These are phyloP conservation scores for Lotus japonicus DNA, from an alignment of 306 rosid species.

Conservation along the genomic window DNA sequence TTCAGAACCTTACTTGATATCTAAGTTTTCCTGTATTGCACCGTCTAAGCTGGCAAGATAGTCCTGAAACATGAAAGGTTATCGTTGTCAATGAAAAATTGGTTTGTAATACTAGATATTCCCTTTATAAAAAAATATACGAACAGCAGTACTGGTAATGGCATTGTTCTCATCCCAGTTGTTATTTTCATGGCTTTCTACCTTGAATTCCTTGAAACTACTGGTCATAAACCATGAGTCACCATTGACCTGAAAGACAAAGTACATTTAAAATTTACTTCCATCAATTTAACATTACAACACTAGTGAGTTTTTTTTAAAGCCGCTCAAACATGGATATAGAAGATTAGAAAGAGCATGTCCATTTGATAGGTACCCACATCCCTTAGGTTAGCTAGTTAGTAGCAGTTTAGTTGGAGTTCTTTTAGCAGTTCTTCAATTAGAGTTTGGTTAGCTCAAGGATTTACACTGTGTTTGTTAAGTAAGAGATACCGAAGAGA, in stretches of 20 bases:
- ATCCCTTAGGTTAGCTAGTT: no score
- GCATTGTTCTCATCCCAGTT: constrained; percentile 80
- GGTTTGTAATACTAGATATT: not conserved
- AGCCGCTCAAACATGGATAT: no score
- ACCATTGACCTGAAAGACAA: constrained; percentile 80
- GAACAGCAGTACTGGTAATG: constrained; percentile 84
- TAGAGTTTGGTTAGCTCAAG: no score
- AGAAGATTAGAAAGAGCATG: no score
- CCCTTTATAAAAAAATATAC: constrained; percentile 17
- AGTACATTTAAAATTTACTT: not conserved
- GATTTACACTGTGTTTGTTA: no score
- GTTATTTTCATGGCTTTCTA: constrained; percentile 56
- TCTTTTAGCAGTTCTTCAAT: no score
- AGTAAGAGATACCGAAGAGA: no score
- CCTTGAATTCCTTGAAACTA: constrained; percentile 81
- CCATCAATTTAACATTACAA: constrained; percentile 8
- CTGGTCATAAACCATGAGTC: constrained; percentile 91
- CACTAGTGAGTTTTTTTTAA: not conserved
- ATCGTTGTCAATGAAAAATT: constrained; percentile 18
- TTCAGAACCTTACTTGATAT: constrained; percentile 62
- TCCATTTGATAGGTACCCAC: no score
- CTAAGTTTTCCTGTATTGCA: constrained; percentile 59
- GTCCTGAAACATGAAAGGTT: constrained; percentile 55
- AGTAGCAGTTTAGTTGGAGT: no score
- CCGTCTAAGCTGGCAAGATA: constrained; percentile 84